Evolutionary conservation across 371 early-diverging fungal species (phyloP), one percentile per base, ranked within the genome.

Genomic region (Apophysomyces variabilis): DNA sequence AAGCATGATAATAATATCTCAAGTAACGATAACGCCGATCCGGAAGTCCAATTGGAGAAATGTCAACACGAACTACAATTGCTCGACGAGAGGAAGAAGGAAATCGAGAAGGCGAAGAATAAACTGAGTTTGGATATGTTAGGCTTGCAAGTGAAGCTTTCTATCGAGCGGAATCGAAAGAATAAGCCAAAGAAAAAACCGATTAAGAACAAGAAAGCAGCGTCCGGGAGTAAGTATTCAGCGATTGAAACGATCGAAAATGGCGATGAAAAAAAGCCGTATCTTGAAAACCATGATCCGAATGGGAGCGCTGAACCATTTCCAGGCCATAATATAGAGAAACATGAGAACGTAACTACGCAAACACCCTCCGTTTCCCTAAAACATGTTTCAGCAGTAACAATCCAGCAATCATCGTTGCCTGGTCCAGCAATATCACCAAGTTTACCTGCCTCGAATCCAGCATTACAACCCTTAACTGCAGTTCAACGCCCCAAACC

Each of bases 101-200:
- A 45, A 7, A 46, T 39, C 32, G 39, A 47, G 36, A 62, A 47
- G 38, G 46, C 36, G 36, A 67, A 61, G 39, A 37, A 37, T 3
- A 45, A 37, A 26, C 35, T 63, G 5, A 50, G 63, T 37, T 59
- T 56, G 37, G 68, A 67, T 39, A 12, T 67, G 5, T 60, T 67
- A 21, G 57, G 62, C 7, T 26, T 67, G 6, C 68, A 61, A 39
- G 63, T 67, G 4, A 46, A 37, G 7, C 46, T 44, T 21, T 67
- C 68, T 9, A 59, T 67, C 21, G 39, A 57, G 16, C 43, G 63
- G 21, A 50, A 50, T 21, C 54, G 47, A 46, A 62, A 61, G 46
- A 61, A 61, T 9, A 60, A n/a, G 38, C 43, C 38, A 8, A 44
- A n/a, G 38, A 38, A 21, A 13, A 38, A 5, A 32, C 39, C 26